Evolutionary conservation across 352 stramenopile genomes (phyloP), one percentile per base, ranked within the genome.

Genomic region (Globisporangium splendens): DNA sequence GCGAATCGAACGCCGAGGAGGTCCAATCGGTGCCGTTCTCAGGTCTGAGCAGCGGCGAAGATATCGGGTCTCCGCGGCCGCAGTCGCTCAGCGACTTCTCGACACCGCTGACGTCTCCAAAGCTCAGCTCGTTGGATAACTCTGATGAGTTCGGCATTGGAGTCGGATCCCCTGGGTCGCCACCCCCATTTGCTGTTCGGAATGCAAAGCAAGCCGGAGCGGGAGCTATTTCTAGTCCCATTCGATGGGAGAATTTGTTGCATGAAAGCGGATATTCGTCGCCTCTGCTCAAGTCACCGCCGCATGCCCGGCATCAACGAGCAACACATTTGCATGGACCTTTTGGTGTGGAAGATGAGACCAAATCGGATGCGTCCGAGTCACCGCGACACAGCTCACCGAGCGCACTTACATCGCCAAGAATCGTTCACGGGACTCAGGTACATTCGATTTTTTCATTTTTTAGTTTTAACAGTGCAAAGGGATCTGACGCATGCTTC

Each of bases 151-250:
- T 88, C 60, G 63, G 55, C 8, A 62, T 70, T 11, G 61, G 62
- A 0, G 65, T 77, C 8, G 56, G 61, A 8, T 88, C 80, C 41
- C 79, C 83, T 10, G 56, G 58, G 1, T 94, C 84, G 0, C 80
- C 84, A 38, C 84, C 82, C 4, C 84, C 84, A 0, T 94, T 94
- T 70, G 84, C 84, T 15, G 62, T 89, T 31, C 58, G 50, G 8
- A 50, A 42, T 11, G 41, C 49, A 33, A 50, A 38, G 39, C 61
- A 58, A 12, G 44, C 57, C 20, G 58, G 50, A 14, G 44, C 38
- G 21, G 43, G 20, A 4, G 46, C 35, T 5, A 21, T 57, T 0
- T 66, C 66, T 44, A 90, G 77, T 70, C 79, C 79, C 22, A 80
- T 90, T 24, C 68, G 73, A 54, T 94, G 84, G 84, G 81, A 88